Percentiles rank a stretch among this genome's conserved stretches.
These are phyloP conservation scores for Favolaschia claudopus DNA, from an alignment of 768 basidiomycete genomes.

Conservation along the genomic window DNA sequence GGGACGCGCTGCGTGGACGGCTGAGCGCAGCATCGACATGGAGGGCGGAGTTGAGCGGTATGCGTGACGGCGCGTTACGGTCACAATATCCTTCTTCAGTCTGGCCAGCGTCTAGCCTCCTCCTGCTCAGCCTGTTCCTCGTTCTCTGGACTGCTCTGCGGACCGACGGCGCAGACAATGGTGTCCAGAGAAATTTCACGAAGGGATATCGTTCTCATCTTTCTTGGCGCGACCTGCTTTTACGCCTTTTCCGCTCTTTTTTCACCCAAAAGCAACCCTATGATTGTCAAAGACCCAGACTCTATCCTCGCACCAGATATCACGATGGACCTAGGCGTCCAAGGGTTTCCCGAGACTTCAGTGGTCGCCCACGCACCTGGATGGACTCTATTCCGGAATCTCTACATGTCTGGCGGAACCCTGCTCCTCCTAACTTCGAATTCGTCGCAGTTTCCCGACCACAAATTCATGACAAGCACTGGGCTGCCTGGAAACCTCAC, in stretches of 20 bases:
- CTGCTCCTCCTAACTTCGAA: conserved; percentile 18
- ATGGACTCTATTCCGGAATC: conserved; percentile 84
- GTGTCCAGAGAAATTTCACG: conserved; percentile 44
- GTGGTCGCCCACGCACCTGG: conserved; percentile 76
- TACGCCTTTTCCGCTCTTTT: conserved; percentile 50
- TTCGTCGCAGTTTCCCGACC: conserved; percentile 35
- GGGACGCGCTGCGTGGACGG: conserved; percentile 47
- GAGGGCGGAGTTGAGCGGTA: neutral
- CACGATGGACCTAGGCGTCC: conserved; percentile 22
- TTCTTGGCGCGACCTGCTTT: conserved; percentile 54
- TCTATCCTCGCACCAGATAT: neutral
- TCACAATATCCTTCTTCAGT: too few relatives aligned
- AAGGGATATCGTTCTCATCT: conserved; percentile 55
- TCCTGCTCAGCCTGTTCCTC: too few relatives aligned
- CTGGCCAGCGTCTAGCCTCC: too few relatives aligned
- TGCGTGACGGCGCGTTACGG: neutral
- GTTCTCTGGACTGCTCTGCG: too few relatives aligned
- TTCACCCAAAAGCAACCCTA: conserved; percentile 31
- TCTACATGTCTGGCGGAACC: conserved; percentile 55
- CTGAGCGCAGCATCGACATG: conserved; percentile 21
- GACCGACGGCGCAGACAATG: too few relatives aligned
- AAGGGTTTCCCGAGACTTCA: conserved; percentile 57
- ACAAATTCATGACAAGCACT: conserved; percentile 58
- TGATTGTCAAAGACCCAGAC: conserved; percentile 32
- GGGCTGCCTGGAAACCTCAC: conserved; percentile 56